Base-by-base conservation (phyloP, 2,329 filamentous ascomycete genomes). In the Fusarium succisae region DNA sequence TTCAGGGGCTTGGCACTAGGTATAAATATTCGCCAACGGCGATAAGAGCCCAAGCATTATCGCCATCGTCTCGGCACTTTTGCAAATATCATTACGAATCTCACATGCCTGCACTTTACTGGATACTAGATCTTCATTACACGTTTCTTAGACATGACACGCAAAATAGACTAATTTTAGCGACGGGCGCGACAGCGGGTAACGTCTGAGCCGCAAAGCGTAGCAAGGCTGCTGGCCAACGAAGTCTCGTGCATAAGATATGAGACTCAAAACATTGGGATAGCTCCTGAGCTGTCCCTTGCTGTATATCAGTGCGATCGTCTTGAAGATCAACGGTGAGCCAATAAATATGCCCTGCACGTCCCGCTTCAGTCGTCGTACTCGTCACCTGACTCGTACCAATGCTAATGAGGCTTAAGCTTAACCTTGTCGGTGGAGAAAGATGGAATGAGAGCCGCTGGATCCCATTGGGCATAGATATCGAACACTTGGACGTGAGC, bases 291-390 rank as follows among this genome's bases (percentile, higher is more conserved):
- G 32, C 32, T 45, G 43, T 44, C 63, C 63, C 64, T 50, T 65
- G 64, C 32, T 47, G 41, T 64, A 48, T 44, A 66, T 64, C 64
- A 64, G 51, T 70, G 48, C 28, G 68, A 71, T 71, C 67, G 50
- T 50, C 67, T 44, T 28, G 68, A 61, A 66, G 68, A 67, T 71
- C 68, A 56, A 32, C 61, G 61, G 54, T 71, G 68, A 71, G 61
- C 68, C 66, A 71, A 71, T 71, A 2, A 39, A 39, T 5, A 10
- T 10, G 12, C 45, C 59, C 26, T 70, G 58, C 30, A 24, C 28
- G 44, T 54, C 59, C 67, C 67, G 26, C 66, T 47, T 26, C 17
- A 24, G 59, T 50, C 28, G 50, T 44, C 15, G 47, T 28, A 28
- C 28, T 26, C 28, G 47, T 68, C 53, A 53, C 59, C 60, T 70